phyloP scores from a whole-genome alignment of 2,329 filamentous ascomycete species.

The Xylaria sp. region DNA sequence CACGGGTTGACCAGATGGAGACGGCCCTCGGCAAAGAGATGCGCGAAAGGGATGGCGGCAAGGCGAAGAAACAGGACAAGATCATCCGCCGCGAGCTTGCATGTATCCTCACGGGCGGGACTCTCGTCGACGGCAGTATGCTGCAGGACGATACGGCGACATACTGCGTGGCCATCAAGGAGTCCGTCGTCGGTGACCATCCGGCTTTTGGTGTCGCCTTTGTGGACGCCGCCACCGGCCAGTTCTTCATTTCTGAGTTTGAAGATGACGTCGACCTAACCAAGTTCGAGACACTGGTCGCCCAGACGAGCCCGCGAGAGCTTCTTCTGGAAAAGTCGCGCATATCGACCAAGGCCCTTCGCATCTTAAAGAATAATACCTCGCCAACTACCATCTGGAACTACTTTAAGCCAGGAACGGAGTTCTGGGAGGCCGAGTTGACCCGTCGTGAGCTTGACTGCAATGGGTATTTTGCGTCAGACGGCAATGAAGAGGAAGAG shows the following conservation, averaged over 20 bases:
- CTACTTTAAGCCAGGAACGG: slow-evolving; percentile 82
- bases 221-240: slow-evolving; percentile 93
- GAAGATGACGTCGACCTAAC: slow-evolving; percentile 92
- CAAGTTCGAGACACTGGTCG: slow-evolving; percentile 96
- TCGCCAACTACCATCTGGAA: slow-evolving; percentile 95
- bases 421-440: slow-evolving; percentile 90
- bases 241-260: slow-evolving; percentile 94
- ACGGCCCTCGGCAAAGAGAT: slow-evolving; percentile 96
- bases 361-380: slow-evolving; percentile 96
- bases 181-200: slow-evolving; percentile 74
- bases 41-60: slow-evolving; percentile 84
- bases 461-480: slow-evolving; percentile 78
- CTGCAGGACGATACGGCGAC: slow-evolving; percentile 97
- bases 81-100: slow-evolving; percentile 91
- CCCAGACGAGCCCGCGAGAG: slow-evolving; percentile 89
- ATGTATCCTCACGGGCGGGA: slow-evolving; percentile 90
- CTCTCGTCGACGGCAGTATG: slow-evolving; percentile 95
- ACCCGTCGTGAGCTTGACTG: slow-evolving; percentile 83
- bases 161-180: slow-evolving; percentile 95
- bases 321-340: slow-evolving; percentile 87
- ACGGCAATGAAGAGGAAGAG: slow-evolving; percentile 61
- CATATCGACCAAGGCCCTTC: slow-evolving; percentile 86
- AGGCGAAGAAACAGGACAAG: slow-evolving; percentile 82
- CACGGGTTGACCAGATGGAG: slow-evolving; percentile 95
- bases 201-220: slow-evolving; percentile 93